Evolutionary conservation across 495 filamentous ascomycete genomes (phyloP), one percentile per base, ranked within the genome.

Genomic region (Xylaria curta): DNA sequence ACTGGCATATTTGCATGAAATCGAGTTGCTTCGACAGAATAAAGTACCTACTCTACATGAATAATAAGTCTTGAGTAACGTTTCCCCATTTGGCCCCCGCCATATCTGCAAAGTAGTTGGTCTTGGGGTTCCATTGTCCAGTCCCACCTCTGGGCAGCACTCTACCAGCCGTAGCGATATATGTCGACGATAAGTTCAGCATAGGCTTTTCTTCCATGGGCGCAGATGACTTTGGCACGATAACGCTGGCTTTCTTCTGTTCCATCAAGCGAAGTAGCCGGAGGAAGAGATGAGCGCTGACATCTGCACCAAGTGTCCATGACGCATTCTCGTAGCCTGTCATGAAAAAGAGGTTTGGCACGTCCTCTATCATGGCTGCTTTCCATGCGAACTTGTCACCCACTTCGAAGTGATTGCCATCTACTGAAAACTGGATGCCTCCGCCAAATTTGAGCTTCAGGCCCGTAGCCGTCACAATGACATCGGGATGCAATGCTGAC

Each of bases 381-480:
- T 87, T 87, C 89, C 89, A 91, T 28, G 89, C 70, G 74, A 82
- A 85, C 72, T 86, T 87, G 4, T 84, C 78, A 6, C 76, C 68
- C 28, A 85, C 66, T 3, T 88, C 76, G 47, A 89, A 69, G n/a
- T 80, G 80, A n/a, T 82, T 65, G 28, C 86, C 87, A 74, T 93
- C 89, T 0, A 92, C 86, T 2, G 75, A 75, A 15, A 91, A 68
- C 0, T 71, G 62, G 9, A 88, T 81, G 17, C 85, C 84, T n/a
- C 87, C 86, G 0, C 87, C 85, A 17, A 93, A 78, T 24, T 81
- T 80, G 46, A 93, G 74, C 68, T 86, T 86, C 0, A 96, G 81
- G 3, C 92, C 93, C 0, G 93, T 96, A 0, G 93, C 92, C 0
- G 91, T 92, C 72, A 94, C 80, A 76, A 95, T 92, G 75, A 93